phyloP scores from a whole-genome alignment of 1,284 basidiomycete species.

The Tilletia walkeri region DNA sequence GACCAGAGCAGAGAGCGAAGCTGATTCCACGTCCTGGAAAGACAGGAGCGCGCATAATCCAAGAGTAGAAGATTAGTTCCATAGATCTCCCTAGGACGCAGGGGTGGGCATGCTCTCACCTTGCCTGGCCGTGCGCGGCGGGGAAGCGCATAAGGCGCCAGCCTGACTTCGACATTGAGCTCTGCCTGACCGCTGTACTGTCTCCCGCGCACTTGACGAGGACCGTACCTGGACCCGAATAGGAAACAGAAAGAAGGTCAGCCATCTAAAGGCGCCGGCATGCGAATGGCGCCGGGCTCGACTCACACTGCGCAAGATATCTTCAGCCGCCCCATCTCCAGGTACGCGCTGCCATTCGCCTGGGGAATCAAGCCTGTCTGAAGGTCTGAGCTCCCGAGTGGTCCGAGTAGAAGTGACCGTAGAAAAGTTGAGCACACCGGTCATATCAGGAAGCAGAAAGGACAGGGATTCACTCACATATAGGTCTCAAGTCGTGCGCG shows the following conservation, averaged over 20 bases:
- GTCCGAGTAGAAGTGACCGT: too few species aligned
- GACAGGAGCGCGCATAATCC: not conserved
- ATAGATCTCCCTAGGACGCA: conserved; percentile 55
- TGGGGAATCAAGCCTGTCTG: conserved; percentile 16
- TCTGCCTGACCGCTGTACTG: conserved; percentile 20
- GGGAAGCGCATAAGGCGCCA: conserved; percentile 5
- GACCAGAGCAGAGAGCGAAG: conserved; percentile 75
- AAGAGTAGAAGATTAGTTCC: too few species aligned
- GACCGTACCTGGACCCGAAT: conserved; percentile 11
- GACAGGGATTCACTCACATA: conserved; percentile 12
- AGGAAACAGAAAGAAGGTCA: not conserved
- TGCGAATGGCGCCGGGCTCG: not conserved
- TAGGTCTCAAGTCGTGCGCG: conserved; percentile 18
- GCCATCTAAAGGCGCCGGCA: not conserved
- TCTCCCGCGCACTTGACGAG: conserved; percentile 17
- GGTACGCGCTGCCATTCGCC: conserved; percentile 18
- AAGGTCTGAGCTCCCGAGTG: not conserved
- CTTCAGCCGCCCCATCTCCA: conserved; percentile 18
- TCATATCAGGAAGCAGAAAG: not conserved
- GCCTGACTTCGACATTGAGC: conserved; percentile 19
- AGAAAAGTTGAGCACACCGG: too few species aligned
- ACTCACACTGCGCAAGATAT: conserved; percentile 17
- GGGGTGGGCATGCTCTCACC: conserved; percentile 72
- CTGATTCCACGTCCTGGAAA: conserved; percentile 92
- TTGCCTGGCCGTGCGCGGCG: conserved; percentile 53